phyloP scores from a whole-genome alignment of 2,329 filamentous ascomycete species.

The Ceratocystis destructans region DNA sequence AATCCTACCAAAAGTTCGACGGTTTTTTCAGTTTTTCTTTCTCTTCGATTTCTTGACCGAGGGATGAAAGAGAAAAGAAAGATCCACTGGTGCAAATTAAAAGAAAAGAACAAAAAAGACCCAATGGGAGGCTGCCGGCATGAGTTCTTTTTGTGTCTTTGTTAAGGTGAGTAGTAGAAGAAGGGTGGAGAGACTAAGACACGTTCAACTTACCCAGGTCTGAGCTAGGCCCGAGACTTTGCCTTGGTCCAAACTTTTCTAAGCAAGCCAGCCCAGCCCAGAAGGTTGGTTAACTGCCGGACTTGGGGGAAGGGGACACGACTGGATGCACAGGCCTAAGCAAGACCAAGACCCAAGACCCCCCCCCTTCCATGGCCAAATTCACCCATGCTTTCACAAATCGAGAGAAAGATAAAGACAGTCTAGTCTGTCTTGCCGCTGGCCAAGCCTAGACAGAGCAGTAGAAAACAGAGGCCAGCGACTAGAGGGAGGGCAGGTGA shows the following conservation, averaged over 20 bases:
- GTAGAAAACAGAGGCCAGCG: too few species aligned
- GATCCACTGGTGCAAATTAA: not conserved
- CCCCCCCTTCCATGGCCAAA: not conserved
- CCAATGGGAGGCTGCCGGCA: not conserved
- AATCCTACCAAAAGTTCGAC: not conserved
- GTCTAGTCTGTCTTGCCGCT: too few species aligned
- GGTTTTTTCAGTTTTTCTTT: not conserved
- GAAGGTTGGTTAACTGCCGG: not conserved
- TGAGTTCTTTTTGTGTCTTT: too few species aligned
- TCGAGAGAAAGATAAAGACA: too few species aligned
- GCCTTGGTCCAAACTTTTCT: not conserved
- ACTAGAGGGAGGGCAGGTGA: conserved; percentile 1
- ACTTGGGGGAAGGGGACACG: not conserved
- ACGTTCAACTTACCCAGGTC: not conserved
- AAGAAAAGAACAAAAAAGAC: not conserved
- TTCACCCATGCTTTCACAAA: not conserved
- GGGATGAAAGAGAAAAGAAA: not conserved
- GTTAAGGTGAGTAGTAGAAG: not conserved
- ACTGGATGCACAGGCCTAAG: not conserved
- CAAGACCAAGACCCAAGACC: not conserved
- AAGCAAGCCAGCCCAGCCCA: not conserved
- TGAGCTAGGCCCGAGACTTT: not conserved
- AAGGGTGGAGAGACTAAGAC: not conserved
- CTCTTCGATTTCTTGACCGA: not conserved
- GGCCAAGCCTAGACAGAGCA: too few species aligned